Base-by-base conservation (phyloP, 2,329 filamentous ascomycete genomes). In the Botrytis tulipae region DNA sequence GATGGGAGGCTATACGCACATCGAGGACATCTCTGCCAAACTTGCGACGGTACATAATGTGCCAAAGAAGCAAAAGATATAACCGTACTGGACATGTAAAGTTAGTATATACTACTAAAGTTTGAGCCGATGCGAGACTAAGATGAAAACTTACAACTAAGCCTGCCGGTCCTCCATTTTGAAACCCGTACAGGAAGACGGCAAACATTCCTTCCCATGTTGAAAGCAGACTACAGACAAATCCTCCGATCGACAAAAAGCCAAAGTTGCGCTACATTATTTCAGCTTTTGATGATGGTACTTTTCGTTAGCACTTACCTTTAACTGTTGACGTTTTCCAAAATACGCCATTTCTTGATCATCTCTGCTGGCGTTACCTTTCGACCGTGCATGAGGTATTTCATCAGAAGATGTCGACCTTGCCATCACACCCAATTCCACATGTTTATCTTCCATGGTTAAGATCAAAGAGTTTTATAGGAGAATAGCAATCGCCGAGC, bases 231-330 rank as follows among this genome's bases (percentile, higher is more conserved):
- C 83, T 83, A 63, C 82, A 82, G 1, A 82, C 81, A 73, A 85
- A 85, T 14, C 82, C 83, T 37, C 84, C 78, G 35, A 83, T 84
- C 14, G 80, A 81, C 70, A 83, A 76, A 72, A 83, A 83, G 10
- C 81, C 79, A 75, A 84, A 85, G 74, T 82, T 83, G 66, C 83
- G 76, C 78, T 83, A 59, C 1, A 32, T 9, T 18, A 63, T 70
- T 4, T 70, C 5, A 72, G 62, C 22, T 29, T 29, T 44, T 42
- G 32, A 32, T 16, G 18, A 20, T 32, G 37, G 29, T 32, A 46
- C 14, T n/a, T 51, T 9, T 29, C n/a, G 20, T 59, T 42, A 18
- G 40, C 51, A 9, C 71, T 32, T 72, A 77, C 76, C 71, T 77
- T 79, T 29, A 79, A 73, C 59, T 77, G 75, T 60, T 78, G 75